phyloP scores from a whole-genome alignment of 805 yeast genomes.

The Metschnikowia santaceciliae region DNA sequence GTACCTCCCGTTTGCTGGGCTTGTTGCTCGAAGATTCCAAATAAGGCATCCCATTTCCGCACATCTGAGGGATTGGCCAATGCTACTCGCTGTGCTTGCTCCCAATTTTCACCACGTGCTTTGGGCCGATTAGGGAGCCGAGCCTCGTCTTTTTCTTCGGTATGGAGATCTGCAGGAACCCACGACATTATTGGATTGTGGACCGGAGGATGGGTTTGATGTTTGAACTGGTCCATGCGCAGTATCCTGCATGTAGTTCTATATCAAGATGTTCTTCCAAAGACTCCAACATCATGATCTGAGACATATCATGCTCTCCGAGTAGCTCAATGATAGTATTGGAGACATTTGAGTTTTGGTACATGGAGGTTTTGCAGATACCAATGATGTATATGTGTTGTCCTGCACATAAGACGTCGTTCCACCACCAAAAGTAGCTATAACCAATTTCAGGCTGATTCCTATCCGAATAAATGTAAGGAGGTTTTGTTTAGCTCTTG shows the following conservation, averaged over 20 bases:
- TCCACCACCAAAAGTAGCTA: no score
- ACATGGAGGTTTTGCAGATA: no score
- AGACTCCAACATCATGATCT: background rate
- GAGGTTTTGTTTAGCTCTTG: no score
- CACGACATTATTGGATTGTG: background rate
- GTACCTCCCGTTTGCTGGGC: conserved; percentile 8
- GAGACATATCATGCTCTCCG: no score
- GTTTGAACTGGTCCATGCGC: background rate
- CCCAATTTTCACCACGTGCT: conserved; percentile 10
- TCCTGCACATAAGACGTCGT: no score
- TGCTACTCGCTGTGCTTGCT: conserved; percentile 9
- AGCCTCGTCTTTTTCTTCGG: background rate
- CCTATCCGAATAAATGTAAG: no score
- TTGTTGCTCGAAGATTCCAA: conserved; percentile 23
- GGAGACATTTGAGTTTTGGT: no score
- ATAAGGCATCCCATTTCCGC: conserved; percentile 37
- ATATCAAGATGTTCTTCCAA: background rate
- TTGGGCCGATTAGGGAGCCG: conserved; percentile 2
- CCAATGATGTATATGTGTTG: no score
- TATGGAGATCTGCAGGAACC: conserved; percentile 2
- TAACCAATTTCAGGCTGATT: no score
- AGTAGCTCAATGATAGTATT: no score
- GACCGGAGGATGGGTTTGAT: no score
- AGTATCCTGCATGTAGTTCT: background rate
- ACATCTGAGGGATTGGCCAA: conserved; percentile 29